Conservation (phyloP, 768 basidiomycete genomes). For the Chiua virens region DNA sequence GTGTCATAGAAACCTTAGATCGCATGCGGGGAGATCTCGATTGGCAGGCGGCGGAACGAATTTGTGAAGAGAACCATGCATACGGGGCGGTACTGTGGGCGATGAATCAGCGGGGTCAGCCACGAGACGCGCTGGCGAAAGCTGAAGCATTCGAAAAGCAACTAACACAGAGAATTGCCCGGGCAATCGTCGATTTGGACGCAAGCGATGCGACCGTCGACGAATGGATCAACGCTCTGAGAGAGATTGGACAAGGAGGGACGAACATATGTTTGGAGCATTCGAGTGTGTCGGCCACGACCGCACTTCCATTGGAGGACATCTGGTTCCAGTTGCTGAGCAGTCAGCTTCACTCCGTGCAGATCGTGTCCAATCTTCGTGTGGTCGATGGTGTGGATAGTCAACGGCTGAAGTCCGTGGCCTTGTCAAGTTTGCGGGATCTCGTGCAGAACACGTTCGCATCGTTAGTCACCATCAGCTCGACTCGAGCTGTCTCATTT, state of each 20-base stretch:
- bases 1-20: constrained; percentile 62
- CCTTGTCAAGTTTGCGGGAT: constrained; percentile 56
- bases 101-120: constrained; percentile 60
- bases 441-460: constrained; percentile 85
- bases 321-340: constrained; percentile 87
- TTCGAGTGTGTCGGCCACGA: constrained; percentile 45
- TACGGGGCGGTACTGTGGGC: constrained; percentile 86
- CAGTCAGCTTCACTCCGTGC: constrained; percentile 79
- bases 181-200: constrained; percentile 31
- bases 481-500: constrained; percentile 80
- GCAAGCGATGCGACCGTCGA: constrained; percentile 25
- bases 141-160: constrained; percentile 58
- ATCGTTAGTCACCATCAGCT: constrained; percentile 80
- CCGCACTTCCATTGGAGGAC: constrained; percentile 63
- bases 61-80: constrained; percentile 66
- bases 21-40: constrained; percentile 53
- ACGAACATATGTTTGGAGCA: constrained; percentile 69
- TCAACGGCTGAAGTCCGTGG: constrained; percentile 20
- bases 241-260: constrained; percentile 58
- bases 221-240: constrained; percentile 48
- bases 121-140: constrained; percentile 64
- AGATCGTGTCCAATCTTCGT: constrained; percentile 55
- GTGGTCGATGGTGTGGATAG: constrained; percentile 20
- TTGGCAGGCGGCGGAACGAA: constrained; percentile 50
- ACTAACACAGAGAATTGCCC: constrained; percentile 46